phyloP scores from a whole-genome alignment of 768 basidiomycete species.

The Phallus indusiatus region DNA sequence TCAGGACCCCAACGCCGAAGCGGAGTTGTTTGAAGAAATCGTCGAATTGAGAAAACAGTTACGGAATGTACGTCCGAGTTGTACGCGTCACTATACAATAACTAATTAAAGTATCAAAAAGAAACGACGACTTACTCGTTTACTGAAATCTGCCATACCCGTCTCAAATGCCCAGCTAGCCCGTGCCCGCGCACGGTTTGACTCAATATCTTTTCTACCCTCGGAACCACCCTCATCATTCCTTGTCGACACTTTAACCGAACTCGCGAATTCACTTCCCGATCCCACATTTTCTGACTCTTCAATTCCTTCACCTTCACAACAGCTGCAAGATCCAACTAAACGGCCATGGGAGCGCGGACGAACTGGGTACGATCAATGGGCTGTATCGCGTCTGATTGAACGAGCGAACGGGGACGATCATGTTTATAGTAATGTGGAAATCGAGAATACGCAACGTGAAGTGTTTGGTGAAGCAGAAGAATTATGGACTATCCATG shows the following conservation, averaged over 20 bases:
- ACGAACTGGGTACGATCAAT: constrained; percentile 65
- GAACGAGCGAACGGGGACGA: constrained; percentile 18
- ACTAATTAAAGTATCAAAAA: constrained; percentile 19
- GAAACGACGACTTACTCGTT: constrained; percentile 58
- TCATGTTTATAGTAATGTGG: neutral
- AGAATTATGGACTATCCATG: constrained; percentile 5
- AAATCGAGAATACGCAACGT: neutral
- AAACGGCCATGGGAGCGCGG: constrained; percentile 74
- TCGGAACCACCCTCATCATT: constrained; percentile 1
- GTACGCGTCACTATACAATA: constrained; percentile 4
- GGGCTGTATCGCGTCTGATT: constrained; percentile 58
- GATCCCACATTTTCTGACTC: constrained; percentile 29
- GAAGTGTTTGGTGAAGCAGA: constrained; percentile 2
- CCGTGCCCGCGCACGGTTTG: constrained; percentile 35
- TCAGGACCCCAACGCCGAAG: constrained; percentile 34
- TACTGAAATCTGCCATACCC: constrained; percentile 44
- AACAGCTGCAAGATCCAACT: constrained; percentile 39
- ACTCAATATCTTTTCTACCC: constrained; percentile 40
- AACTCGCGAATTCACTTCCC: constrained; percentile 17
- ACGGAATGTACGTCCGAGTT: constrained; percentile 47
- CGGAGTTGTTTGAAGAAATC: constrained; percentile 51
- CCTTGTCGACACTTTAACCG: neutral
- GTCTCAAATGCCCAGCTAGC: constrained; percentile 35
- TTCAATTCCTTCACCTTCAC: constrained; percentile 19
- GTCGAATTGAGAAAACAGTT: constrained; percentile 57